Evolutionary conservation across 1,139 yeast species (phyloP).

Genomic region (Yamadazyma sp.): DNA sequence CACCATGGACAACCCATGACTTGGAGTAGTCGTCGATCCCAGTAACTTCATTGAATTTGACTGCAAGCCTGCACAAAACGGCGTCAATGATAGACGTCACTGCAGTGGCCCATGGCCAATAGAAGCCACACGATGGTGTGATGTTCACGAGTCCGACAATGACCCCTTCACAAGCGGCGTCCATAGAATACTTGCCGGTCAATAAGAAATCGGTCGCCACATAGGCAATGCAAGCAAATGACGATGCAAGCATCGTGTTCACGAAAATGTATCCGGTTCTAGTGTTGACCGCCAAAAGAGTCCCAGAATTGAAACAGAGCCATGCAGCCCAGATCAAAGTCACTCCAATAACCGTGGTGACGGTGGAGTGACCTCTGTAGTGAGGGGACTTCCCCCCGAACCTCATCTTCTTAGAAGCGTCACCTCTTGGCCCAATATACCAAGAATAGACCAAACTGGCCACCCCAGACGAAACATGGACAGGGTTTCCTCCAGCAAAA

Average conservation of each 20-base stretch:
- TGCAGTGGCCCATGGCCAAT: constrained; percentile 85
- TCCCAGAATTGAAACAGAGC: constrained; percentile 98
- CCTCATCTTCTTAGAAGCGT: constrained; percentile 53
- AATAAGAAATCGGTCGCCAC: constrained; percentile 60
- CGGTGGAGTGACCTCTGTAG: constrained; percentile 86
- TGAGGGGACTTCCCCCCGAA: constrained; percentile 61
- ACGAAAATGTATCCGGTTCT: constrained; percentile 92
- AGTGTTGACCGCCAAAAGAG: constrained; percentile 85
- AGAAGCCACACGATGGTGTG: constrained; percentile 96
- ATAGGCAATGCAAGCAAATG: constrained; percentile 90
- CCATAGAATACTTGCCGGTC: constrained; percentile 82
- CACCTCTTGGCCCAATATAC: constrained; percentile 86
- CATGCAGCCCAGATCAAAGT: constrained; percentile 95
- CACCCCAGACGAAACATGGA: constrained; percentile 90
- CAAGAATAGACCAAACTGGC: constrained; percentile 93
- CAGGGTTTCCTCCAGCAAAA: constrained; percentile 99
- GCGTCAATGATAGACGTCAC: constrained; percentile 82
- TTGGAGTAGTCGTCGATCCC: constrained; percentile 93
- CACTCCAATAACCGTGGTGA: constrained; percentile 86
- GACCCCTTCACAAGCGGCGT: constrained; percentile 91
- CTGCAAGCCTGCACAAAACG: constrained; percentile 76
- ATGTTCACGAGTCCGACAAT: constrained; percentile 94
- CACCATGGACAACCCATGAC: constrained; percentile 90
- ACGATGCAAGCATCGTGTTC: constrained; percentile 89
- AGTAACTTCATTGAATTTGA: constrained; percentile 68